phyloP scores from a whole-genome alignment of 305 asterid species.

The Vinca major region DNA sequence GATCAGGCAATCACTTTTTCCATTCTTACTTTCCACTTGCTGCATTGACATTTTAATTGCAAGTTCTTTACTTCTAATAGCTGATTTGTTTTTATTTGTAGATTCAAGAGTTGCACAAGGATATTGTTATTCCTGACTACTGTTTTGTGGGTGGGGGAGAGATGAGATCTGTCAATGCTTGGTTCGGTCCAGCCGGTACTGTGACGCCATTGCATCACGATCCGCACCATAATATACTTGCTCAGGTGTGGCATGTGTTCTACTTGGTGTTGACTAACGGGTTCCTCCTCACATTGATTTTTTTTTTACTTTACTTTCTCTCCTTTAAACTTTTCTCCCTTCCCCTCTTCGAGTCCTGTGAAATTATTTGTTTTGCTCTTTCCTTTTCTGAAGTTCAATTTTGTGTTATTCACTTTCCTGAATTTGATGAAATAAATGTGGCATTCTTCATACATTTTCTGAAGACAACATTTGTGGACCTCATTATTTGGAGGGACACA shows the following conservation, averaged over 20 bases:
- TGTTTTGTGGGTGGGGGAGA: constrained; percentile 91
- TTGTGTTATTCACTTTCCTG: not conserved
- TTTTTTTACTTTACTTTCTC: not conserved
- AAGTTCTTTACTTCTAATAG: constrained; percentile 4
- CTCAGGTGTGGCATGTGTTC: constrained; percentile 53
- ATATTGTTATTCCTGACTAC: constrained; percentile 82
- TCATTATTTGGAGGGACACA: not conserved
- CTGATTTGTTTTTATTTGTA: constrained; percentile 27
- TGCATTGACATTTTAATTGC: not conserved
- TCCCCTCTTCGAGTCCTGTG: not conserved
- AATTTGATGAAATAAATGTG: not conserved
- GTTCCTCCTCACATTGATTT: not conserved
- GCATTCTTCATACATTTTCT: not conserved
- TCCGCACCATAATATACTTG: constrained; percentile 94
- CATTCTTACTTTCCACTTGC: not conserved
- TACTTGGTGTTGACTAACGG: not conserved
- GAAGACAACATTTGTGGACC: not conserved
- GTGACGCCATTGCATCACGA: constrained; percentile 97
- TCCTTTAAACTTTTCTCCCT: not conserved
- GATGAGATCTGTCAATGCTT: constrained; percentile 79
- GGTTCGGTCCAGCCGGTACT: constrained; percentile 92
- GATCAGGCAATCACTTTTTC: constrained; percentile 53
- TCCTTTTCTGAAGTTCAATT: not conserved
- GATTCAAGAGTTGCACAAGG: constrained; percentile 83
- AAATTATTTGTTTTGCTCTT: not conserved